These are phyloP conservation scores for Chlamydomonas reinhardtii DNA, from an alignment of 163 green algal species.

Conservation along the genomic window DNA sequence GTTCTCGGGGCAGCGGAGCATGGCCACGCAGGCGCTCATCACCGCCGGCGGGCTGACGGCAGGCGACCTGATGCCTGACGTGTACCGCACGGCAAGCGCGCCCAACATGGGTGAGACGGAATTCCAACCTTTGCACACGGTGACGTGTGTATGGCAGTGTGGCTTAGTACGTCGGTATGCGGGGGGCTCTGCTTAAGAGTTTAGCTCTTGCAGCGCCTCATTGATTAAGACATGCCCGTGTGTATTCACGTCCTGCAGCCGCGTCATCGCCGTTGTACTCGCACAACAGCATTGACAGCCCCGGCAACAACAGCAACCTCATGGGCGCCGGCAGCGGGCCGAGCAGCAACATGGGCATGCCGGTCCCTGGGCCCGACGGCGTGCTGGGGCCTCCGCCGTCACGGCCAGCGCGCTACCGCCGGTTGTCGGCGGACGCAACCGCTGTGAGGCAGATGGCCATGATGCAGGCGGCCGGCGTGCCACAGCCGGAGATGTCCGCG, in stretches of 20 bases:
- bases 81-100: slow-evolving; percentile 28
- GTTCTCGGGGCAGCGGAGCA: not conserved
- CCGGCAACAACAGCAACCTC: slow-evolving; percentile 1
- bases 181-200: too few species aligned
- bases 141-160: too few species aligned
- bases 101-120: slow-evolving; percentile 32
- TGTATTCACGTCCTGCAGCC: too few species aligned
- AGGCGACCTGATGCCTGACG: slow-evolving; percentile 12
- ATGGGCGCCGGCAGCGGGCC: slow-evolving; percentile 1
- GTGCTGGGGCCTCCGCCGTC: slow-evolving; percentile 13
- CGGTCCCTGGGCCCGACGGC: not conserved
- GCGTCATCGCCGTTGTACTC: slow-evolving; percentile 25
- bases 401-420: slow-evolving; percentile 23
- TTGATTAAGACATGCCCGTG: too few species aligned
- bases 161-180: not conserved
- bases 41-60: slow-evolving; percentile 3
- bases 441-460: slow-evolving; percentile 39
- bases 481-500: not conserved
- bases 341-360: too few species aligned
- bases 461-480: slow-evolving; percentile 27
- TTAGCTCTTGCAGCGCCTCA: too few species aligned
- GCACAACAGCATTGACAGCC: slow-evolving; percentile 40
- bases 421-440: slow-evolving; percentile 16
- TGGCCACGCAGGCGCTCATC: slow-evolving; percentile 10
- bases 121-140: too few species aligned